phyloP scores from a whole-genome alignment of 2,329 filamentous ascomycete species.

The Albophoma yamanashiensis region DNA sequence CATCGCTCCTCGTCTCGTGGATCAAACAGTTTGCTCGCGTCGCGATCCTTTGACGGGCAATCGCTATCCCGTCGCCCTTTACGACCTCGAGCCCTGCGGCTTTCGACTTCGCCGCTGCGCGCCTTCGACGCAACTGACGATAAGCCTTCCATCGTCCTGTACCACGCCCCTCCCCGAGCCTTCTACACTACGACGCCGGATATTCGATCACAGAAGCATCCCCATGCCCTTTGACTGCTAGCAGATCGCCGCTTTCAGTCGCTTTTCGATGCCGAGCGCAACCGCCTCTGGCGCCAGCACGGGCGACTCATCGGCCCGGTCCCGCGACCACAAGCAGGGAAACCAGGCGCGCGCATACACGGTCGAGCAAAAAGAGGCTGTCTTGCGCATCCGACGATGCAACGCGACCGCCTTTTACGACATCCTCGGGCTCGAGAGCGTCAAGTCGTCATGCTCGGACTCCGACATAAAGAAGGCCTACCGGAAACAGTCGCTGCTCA shows the following conservation, averaged over 20 bases:
- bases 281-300: constrained; percentile 44
- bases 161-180: background rate
- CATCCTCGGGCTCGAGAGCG: constrained; percentile 65
- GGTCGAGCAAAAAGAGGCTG: constrained; percentile 80
- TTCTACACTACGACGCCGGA: background rate
- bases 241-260: background rate
- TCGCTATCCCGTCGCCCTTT: background rate
- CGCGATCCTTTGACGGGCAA: background rate
- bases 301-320: constrained; percentile 29
- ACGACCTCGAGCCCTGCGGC: background rate
- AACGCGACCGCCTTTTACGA: constrained; percentile 87
- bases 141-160: background rate
- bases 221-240: background rate
- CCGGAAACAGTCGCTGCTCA: constrained; percentile 84
- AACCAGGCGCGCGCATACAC: constrained; percentile 72
- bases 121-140: background rate
- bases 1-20: background rate
- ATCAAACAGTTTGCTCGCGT: background rate
- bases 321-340: constrained; percentile 63
- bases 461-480: constrained; percentile 96
- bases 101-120: background rate
- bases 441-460: constrained; percentile 58
- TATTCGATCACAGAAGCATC: background rate
- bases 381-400: constrained; percentile 80
- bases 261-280: constrained; percentile 30